Conservation (phyloP, 495 filamentous ascomycete genomes). For the Xylona heveae region DNA sequence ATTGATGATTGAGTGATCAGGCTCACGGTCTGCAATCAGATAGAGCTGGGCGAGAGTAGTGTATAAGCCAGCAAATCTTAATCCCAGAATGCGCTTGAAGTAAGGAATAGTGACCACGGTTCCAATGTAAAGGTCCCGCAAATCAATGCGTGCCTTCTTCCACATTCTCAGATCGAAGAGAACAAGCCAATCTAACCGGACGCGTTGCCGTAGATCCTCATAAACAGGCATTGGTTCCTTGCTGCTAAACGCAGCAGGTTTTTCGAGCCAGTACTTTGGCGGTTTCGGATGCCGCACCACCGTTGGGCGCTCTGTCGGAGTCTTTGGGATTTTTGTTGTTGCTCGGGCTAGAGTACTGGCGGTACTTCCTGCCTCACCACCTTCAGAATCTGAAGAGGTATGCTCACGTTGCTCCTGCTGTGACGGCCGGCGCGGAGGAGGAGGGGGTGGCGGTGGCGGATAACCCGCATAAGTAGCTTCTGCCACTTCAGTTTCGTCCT, state of each 20-base stretch:
- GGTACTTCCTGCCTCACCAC: constrained; percentile 9
- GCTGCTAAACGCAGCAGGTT: constrained; percentile 36
- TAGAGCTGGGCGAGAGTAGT: constrained; percentile 86
- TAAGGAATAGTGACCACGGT: constrained; percentile 86
- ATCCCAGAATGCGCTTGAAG: constrained; percentile 88
- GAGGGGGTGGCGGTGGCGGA: constrained; percentile 42
- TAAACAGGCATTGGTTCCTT: constrained; percentile 38
- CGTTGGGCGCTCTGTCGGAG: constrained; percentile 11
- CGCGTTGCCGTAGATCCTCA: constrained; percentile 70
- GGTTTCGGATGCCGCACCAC: constrained; percentile 19
- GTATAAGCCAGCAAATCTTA: constrained; percentile 84
- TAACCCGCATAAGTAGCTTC: constrained; percentile 53
- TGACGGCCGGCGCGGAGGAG: constrained; percentile 16
- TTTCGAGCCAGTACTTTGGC: constrained; percentile 71
- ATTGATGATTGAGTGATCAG: constrained; percentile 96
- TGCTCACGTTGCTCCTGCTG: constrained; percentile 24
- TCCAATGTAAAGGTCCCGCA: constrained; percentile 86
- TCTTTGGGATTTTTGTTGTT: constrained; percentile 15
- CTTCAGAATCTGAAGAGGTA: constrained; percentile 36
- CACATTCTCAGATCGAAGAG: constrained; percentile 91
- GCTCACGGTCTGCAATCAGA: constrained; percentile 87
- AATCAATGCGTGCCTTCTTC: constrained; percentile 80
- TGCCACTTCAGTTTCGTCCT: constrained; percentile 26
- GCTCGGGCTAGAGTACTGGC: constrained; percentile 11
- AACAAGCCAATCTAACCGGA: constrained; percentile 86